phyloP scores from a whole-genome alignment of 371 early-diverging fungal genomes.

The Mucor mucedo region DNA sequence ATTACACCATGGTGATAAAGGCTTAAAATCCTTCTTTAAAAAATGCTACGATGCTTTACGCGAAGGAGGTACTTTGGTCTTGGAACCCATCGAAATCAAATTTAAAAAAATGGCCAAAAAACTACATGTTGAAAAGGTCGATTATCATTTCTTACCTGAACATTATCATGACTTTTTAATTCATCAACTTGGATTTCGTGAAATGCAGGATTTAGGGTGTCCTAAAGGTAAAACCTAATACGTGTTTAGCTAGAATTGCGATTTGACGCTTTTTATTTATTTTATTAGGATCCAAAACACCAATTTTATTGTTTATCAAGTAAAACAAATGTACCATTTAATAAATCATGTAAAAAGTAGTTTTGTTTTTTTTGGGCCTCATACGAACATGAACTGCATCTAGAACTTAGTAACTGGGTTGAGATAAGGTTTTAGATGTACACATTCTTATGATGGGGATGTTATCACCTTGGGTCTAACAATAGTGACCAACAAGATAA shows the following conservation, averaged over 20 bases:
- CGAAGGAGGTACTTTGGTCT: constrained; percentile 68
- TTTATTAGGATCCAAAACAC: no score
- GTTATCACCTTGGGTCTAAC: no score
- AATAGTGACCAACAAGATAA: no score
- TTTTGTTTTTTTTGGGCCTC: no score
- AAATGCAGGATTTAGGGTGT: constrained; percentile 21
- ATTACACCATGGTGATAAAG: constrained; percentile 77
- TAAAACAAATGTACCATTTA: no score
- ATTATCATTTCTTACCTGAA: constrained; percentile 39
- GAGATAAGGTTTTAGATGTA: no score
- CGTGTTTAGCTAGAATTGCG: no score
- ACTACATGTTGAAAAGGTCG: constrained; percentile 27
- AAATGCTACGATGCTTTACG: constrained; percentile 61
- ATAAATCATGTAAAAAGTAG: no score
- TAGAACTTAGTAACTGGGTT: no score
- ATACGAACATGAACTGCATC: no score
- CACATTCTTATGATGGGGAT: no score
- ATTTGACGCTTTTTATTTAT: neutral
- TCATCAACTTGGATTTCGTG: constrained; percentile 38
- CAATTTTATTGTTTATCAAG: no score
- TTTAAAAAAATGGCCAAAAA: constrained; percentile 58
- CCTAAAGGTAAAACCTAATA: constrained; percentile 32
- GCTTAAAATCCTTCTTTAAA: constrained; percentile 72
- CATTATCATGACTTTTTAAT: constrained; percentile 41
- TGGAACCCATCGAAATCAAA: constrained; percentile 76